A percentile compares a stretch with the other conserved stretches of the same genome.
These are phyloP conservation scores for Penicillium sp. DNA, from an alignment of 2,329 filamentous ascomycete species.

Conservation along the genomic window DNA sequence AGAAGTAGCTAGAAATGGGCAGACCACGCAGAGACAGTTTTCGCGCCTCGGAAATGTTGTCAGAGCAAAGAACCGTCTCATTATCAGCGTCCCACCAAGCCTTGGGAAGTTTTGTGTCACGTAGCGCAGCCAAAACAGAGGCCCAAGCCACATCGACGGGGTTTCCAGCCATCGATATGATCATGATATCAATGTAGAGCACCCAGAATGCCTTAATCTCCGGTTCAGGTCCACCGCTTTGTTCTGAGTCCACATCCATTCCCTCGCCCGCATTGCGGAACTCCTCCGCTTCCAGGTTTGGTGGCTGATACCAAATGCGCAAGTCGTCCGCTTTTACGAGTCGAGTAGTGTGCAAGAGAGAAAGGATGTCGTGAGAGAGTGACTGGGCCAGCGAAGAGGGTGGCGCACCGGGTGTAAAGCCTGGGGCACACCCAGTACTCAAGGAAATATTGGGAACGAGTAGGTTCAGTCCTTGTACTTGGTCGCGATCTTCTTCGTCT, in stretches of 20 bases:
- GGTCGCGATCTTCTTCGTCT: constrained; percentile 46
- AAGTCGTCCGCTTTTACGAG: constrained; percentile 69
- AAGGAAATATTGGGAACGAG: constrained; percentile 93
- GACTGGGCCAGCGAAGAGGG: constrained; percentile 80
- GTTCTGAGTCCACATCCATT: constrained; percentile 51
- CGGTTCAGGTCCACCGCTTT: constrained; percentile 30
- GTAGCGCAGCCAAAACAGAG: constrained; percentile 76
- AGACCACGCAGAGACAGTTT: constrained; percentile 64
- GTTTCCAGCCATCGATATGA: constrained; percentile 90
- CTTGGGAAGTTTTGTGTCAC: constrained; percentile 72
- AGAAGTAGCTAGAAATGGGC: constrained; percentile 76
- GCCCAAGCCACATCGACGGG: constrained; percentile 91
- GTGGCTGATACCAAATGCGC: constrained; percentile 68
- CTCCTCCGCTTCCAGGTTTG: constrained; percentile 39
- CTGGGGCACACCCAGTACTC: constrained; percentile 83
- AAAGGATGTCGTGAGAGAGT: constrained; percentile 76
- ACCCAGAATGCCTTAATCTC: constrained; percentile 88
- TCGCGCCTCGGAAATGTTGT: constrained; percentile 55
- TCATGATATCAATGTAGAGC: constrained; percentile 92
- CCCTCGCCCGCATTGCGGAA: constrained; percentile 47
- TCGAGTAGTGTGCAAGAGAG: constrained; percentile 70
- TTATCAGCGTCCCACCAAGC: constrained; percentile 83
- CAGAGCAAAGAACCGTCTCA: constrained; percentile 76
- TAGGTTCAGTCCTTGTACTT: constrained; percentile 60
- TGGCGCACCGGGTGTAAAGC: constrained; percentile 80